phyloP scores from a whole-genome alignment of 139 green algal species.

The Micractinium conductrix region DNA sequence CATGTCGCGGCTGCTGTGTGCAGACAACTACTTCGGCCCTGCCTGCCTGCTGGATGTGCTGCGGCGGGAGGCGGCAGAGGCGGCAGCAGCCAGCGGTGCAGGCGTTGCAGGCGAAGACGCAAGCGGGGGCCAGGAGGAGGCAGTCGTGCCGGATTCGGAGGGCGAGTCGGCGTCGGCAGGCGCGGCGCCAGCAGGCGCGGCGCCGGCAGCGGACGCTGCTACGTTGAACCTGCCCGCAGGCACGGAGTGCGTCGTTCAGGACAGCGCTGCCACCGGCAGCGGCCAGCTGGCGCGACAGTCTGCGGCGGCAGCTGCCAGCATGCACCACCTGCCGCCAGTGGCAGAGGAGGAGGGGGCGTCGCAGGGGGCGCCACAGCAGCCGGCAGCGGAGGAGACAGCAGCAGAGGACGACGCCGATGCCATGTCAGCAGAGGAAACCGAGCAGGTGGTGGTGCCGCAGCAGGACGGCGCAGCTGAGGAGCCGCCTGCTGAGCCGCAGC shows the following conservation, averaged over 20 bases:
- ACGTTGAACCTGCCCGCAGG: too few relatives aligned
- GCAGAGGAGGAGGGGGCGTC: neutral
- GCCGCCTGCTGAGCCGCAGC: neutral
- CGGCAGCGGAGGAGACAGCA: neutral
- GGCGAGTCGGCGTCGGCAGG: too few relatives aligned
- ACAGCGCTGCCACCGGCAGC: neutral
- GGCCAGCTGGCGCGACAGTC: neutral
- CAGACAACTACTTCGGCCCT: neutral
- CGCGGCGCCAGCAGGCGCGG: too few relatives aligned
- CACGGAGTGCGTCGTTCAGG: neutral
- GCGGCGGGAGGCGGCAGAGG: neutral
- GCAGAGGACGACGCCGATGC: neutral
- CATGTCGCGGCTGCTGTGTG: too few relatives aligned
- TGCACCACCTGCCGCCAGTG: neutral
- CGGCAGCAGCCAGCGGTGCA: neutral
- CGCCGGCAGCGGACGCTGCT: too few relatives aligned
- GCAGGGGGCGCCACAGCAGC: neutral
- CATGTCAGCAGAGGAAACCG: neutral
- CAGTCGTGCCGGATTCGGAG: too few relatives aligned
- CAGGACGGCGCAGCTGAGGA: constrained; percentile 5
- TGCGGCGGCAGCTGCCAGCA: neutral
- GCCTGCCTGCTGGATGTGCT: neutral
- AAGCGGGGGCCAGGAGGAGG: neutral
- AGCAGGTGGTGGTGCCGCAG: neutral
- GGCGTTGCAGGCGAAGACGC: neutral